Evolutionary conservation across 169 alveolate species (phyloP), one percentile per base, ranked within the genome.

Genomic region (Neospora caninum): DNA sequence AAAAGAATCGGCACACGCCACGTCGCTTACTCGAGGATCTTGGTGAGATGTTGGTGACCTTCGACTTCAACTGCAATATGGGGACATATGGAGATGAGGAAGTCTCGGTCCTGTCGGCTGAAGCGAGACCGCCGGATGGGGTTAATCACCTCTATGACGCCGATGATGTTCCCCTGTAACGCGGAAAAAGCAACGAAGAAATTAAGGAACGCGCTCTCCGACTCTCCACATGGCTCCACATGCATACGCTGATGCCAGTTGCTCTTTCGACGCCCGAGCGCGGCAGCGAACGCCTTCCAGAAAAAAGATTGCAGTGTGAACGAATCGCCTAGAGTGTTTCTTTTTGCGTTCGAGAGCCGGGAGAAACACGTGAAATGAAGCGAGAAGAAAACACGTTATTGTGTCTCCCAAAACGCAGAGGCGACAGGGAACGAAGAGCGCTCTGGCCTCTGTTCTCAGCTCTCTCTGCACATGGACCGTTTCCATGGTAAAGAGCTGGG

Each of bases 51-150:
- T 18, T 89, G 93, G n/a, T 36, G 45, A 38, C 93, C 94, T 29
- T 91, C 94, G 53, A 91, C 10, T 34, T 91, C 73, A 34, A 91
- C 88, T n/a, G 94, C 94, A 41, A 91, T 20, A 36, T 91, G 94
- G 31, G 88, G 39, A n/a, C 87, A 91, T 6, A 91, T 69, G 39
- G 94, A 45, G 39, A 64, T 22, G 20, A 91, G 89, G 34, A 91
- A 64, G n/a, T 69, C 88, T 38, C 42, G 4, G 54, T 91, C 94
- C 39, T 36, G 13, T 54, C 73, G 39, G 18, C 69, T 54, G 94
- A 69, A 91, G 80, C 69, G 38, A 16, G 78, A 20, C 38, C 89
- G 45, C 36, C 88, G 88, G 36, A 91, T 70, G 34, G 88, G 88
- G 53, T 91, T 69, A 29, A 91, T n/a, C 41, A 91, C 94, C 80